These are phyloP conservation scores for Odontarrhena argentea DNA, from an alignment of 345 rosid genomes.

Conservation along the genomic window DNA sequence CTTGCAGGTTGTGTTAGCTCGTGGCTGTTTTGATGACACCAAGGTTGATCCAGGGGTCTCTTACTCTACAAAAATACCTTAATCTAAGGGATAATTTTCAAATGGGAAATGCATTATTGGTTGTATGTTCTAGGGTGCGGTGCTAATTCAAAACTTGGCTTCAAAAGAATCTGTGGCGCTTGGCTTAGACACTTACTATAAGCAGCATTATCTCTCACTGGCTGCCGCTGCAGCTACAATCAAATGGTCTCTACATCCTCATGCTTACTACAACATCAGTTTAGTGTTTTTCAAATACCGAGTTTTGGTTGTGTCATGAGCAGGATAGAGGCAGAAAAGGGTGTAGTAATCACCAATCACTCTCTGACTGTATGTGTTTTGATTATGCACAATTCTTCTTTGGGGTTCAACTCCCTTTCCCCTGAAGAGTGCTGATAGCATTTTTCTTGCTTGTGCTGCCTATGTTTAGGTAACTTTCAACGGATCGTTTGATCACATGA, in stretches of 20 bases:
- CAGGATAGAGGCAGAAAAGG: conserved; percentile 97
- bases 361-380: conserved; percentile 70
- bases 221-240: conserved; percentile 91
- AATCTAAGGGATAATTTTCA: conserved; percentile 25
- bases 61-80: conserved; percentile 22
- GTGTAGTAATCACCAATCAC: conserved; percentile 82
- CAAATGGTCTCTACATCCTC: conserved; percentile 63
- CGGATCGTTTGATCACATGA: conserved; percentile 98
- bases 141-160: conserved; percentile 75
- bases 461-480: conserved; percentile 79
- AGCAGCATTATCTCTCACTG: conserved; percentile 93
- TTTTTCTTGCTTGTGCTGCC: conserved; percentile 22
- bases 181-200: conserved; percentile 89
- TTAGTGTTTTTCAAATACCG: conserved; percentile 25
- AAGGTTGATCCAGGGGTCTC: conserved; percentile 55
- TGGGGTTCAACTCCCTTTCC: conserved; percentile 11
- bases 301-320: conserved; percentile 32
- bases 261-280: conserved; percentile 15
- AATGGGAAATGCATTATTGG: conserved; percentile 35
- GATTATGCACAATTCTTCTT: conserved; percentile 29
- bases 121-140: conserved; percentile 68
- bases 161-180: conserved; percentile 89
- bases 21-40: conserved; percentile 95
- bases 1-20: conserved; percentile 76
- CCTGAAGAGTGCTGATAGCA: conserved; percentile 18